Evolutionary conservation across 768 basidiomycete species (phyloP).

Genomic region (Mycena crocata): DNA sequence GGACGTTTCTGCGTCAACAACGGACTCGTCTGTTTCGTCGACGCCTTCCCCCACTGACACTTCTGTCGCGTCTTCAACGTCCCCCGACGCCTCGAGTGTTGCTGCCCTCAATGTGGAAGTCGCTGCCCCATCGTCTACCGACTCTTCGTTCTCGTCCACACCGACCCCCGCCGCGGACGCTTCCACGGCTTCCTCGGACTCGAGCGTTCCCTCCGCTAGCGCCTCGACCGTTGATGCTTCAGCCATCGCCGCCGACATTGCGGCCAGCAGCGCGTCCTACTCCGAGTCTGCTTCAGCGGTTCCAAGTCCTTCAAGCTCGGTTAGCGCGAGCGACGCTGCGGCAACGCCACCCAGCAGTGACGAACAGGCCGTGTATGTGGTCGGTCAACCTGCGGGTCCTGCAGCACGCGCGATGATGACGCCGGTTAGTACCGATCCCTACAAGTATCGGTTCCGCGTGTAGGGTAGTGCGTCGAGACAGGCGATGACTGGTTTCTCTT

Average conservation of each 20-base stretch:
- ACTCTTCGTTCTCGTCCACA: slow-evolving; percentile 14
- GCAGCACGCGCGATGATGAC: slow-evolving; percentile 36
- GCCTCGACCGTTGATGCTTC: slow-evolving; percentile 49
- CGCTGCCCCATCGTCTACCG: slow-evolving; percentile 19
- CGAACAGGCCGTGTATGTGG: slow-evolving; percentile 18
- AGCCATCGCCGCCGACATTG: slow-evolving; percentile 38
- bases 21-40: slow-evolving; percentile 16
- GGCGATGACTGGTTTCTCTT: slow-evolving; percentile 8
- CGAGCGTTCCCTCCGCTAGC: slow-evolving; percentile 46
- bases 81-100: slow-evolving; percentile 6
- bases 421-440: slow-evolving; percentile 49
- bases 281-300: slow-evolving; percentile 9
- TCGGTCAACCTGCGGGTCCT: slow-evolving; percentile 14
- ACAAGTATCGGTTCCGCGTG: slow-evolving; percentile 51
- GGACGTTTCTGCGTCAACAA: slow-evolving; percentile 21
- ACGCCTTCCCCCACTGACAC: slow-evolving; percentile 30
- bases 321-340: not conserved
- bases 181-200: slow-evolving; percentile 27
- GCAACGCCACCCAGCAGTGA: not conserved
- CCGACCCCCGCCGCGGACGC: slow-evolving; percentile 37
- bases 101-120: slow-evolving; percentile 23
- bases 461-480: slow-evolving; percentile 8
- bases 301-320: slow-evolving; percentile 11
- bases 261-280: slow-evolving; percentile 6
- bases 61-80: slow-evolving; percentile 29